Percentiles rank a stretch among this genome's conserved stretches.
phyloP scores from a whole-genome alignment of 2,329 filamentous ascomycete genomes.

The Septoria petroselini region DNA sequence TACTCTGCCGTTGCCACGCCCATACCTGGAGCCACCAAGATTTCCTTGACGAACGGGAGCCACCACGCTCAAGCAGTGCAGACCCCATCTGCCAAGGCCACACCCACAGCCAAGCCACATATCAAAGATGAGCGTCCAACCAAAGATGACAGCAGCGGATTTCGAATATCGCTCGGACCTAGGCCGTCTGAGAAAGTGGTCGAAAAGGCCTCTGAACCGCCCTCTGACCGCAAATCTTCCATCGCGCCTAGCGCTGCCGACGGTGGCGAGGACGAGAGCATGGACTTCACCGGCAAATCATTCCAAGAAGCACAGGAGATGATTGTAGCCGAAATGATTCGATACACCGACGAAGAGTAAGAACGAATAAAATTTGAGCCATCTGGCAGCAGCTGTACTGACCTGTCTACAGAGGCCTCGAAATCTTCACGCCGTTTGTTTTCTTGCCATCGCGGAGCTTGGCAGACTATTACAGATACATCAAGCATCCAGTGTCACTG shows the following conservation, averaged over 20 bases:
- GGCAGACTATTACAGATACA: slow-evolving; percentile 83
- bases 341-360: slow-evolving; percentile 64
- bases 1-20: slow-evolving; percentile 74
- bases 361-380: slow-evolving; percentile 28
- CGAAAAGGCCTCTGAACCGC: slow-evolving; percentile 31
- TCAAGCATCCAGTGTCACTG: slow-evolving; percentile 75
- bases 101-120: slow-evolving; percentile 19
- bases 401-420: slow-evolving; percentile 53
- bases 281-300: slow-evolving; percentile 65
- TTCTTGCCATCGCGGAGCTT: slow-evolving; percentile 71
- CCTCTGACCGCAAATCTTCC: slow-evolving; percentile 33
- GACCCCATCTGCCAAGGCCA: slow-evolving; percentile 11
- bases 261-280: slow-evolving; percentile 25
- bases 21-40: slow-evolving; percentile 50
- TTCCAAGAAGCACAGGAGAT: slow-evolving; percentile 87
- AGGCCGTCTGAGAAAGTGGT: slow-evolving; percentile 29
- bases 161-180: slow-evolving; percentile 21
- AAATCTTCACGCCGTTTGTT: slow-evolving; percentile 71
- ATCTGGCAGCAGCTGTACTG: background rate
- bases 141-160: slow-evolving; percentile 22
- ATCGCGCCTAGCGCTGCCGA: slow-evolving; percentile 32
- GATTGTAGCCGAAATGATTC: slow-evolving; percentile 70
- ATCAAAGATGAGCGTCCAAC: slow-evolving; percentile 29
- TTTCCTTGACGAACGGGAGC: slow-evolving; percentile 21
- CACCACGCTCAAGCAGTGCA: slow-evolving; percentile 18